Base-by-base conservation (phyloP, 257 asterid species). In the Hygrophila difformis region DNA sequence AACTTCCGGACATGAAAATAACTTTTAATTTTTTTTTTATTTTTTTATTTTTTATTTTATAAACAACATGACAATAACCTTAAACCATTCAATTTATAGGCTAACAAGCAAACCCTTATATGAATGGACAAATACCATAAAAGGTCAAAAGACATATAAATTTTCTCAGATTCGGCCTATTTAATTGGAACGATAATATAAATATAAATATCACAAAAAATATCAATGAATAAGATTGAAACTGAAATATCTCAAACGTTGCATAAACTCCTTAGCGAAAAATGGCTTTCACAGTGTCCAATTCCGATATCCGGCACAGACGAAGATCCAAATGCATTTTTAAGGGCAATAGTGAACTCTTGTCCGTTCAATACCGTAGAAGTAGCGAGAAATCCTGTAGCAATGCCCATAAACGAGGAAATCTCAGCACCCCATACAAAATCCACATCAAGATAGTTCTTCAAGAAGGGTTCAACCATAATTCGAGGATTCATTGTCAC, bases 371-470 rank as follows among this genome's bases (percentile, higher is more conserved):
- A 69, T 56, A 19, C 67, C 2, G 65, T 68, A 0, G 51, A 13
- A 12, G 17, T 23, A 0, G 49, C 56, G 4, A 65, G 71, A 16
- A 69, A 13, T 7, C 71, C 75, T 0, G 75, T 69, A 9, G 71
- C 75, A 8, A 67, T n/a, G 6, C 71, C 75, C 51, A 40, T 69
- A 22, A 18, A 63, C 23, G 71, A 45, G 40, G 50, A 38, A 26
- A 69, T 63, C 37, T 33, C 37, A 4, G 37, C 10, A 5, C 12
- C 37, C 12, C 6, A 2, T 5, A 33, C 37, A 9, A 4, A 5
- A 12, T 33, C 37, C 8, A 12, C 37, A 2, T 12, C 37, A 3
- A 33, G 12, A 1, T 4, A 33, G 37, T 6, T 33, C 12, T 33
- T 33, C 2, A 12, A 9, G 10, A 33, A 33, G 1, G 6, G 37